Percentiles rank a stretch among this genome's conserved stretches.
phyloP scores from a whole-genome alignment of 2,329 filamentous ascomycete species.

The Arachnomyces sp. region DNA sequence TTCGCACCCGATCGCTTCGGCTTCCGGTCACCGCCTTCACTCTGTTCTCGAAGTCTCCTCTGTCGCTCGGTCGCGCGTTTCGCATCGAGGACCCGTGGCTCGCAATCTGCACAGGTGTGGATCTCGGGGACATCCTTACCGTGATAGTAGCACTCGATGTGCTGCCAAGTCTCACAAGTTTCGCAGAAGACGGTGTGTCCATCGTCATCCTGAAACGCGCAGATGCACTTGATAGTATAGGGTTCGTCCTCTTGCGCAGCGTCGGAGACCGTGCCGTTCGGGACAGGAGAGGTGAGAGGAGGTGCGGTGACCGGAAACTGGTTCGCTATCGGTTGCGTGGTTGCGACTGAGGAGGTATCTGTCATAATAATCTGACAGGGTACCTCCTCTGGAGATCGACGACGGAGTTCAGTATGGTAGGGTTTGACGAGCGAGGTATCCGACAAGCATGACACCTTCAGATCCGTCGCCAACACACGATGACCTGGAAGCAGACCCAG shows the following conservation, averaged over 20 bases:
- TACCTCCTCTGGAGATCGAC: slow-evolving; percentile 30
- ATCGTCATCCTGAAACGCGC: slow-evolving; percentile 86
- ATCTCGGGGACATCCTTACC: slow-evolving; percentile 63
- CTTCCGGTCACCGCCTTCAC: slow-evolving; percentile 58
- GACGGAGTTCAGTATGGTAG: slow-evolving; percentile 8
- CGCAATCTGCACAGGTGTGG: slow-evolving; percentile 85
- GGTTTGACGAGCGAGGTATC: slow-evolving; percentile 4
- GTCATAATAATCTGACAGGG: slow-evolving; percentile 48
- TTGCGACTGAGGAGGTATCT: slow-evolving; percentile 44
- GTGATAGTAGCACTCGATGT: slow-evolving; percentile 94
- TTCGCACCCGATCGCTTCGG: slow-evolving; percentile 67
- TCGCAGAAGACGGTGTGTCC: slow-evolving; percentile 97
- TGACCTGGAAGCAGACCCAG: not conserved
- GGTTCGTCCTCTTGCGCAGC: slow-evolving; percentile 40
- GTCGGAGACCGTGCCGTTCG: slow-evolving; percentile 26
- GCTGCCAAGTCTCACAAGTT: slow-evolving; percentile 93
- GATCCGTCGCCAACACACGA: no score
- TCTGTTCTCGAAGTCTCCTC: slow-evolving; percentile 50
- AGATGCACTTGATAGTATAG: slow-evolving; percentile 97
- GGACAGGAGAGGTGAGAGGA: slow-evolving; percentile 33
- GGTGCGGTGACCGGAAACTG: slow-evolving; percentile 37
- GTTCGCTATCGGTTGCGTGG: slow-evolving; percentile 41
- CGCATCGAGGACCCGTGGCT: slow-evolving; percentile 64
- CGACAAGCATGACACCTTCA: no score
- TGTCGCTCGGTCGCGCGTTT: slow-evolving; percentile 69